Conservation (phyloP, 2,329 filamentous ascomycete species). For the Onygena corvina region DNA sequence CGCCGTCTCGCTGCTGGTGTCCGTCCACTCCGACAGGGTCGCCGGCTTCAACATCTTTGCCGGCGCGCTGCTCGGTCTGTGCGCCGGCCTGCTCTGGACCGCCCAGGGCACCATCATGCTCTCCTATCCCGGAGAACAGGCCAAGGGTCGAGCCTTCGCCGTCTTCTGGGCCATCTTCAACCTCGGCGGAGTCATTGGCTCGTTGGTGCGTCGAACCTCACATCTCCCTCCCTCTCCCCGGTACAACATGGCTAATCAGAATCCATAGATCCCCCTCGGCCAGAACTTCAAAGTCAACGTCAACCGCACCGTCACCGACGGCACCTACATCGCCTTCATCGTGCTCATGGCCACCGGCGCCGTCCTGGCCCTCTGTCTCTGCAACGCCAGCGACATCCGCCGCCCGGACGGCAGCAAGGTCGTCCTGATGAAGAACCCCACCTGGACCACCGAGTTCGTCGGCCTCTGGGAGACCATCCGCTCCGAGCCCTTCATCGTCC, state of each 20-base stretch:
- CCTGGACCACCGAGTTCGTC: slow-evolving; percentile 65
- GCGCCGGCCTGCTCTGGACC: slow-evolving; percentile 40
- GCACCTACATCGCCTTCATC: slow-evolving; percentile 80
- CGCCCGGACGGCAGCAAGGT: slow-evolving; percentile 67
- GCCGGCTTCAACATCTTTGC: slow-evolving; percentile 39
- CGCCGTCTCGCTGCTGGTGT: slow-evolving; percentile 38
- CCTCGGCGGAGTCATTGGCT: slow-evolving; percentile 75
- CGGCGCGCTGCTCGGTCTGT: slow-evolving; percentile 39
- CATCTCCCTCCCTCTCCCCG: neutral
- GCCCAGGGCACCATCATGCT: slow-evolving; percentile 49
- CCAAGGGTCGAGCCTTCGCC: slow-evolving; percentile 80
- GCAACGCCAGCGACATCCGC: slow-evolving; percentile 58
- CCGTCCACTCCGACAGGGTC: slow-evolving; percentile 38
- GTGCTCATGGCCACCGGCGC: slow-evolving; percentile 68
- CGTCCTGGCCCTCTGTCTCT: slow-evolving; percentile 54
- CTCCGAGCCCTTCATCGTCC: slow-evolving; percentile 58
- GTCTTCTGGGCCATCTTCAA: slow-evolving; percentile 97
- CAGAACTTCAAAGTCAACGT: slow-evolving; percentile 35
- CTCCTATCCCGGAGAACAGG: slow-evolving; percentile 67
- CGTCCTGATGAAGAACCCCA: slow-evolving; percentile 82
- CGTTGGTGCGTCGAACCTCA: slow-evolving; percentile 40
- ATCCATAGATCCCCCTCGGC: slow-evolving; percentile 32
- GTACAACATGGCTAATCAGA: neutral
- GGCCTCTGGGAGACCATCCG: slow-evolving; percentile 64
- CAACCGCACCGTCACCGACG: slow-evolving; percentile 43